Evolutionary conservation across 2,329 filamentous ascomycete species (phyloP).

Genomic region (Sarocladiaceae sp.): DNA sequence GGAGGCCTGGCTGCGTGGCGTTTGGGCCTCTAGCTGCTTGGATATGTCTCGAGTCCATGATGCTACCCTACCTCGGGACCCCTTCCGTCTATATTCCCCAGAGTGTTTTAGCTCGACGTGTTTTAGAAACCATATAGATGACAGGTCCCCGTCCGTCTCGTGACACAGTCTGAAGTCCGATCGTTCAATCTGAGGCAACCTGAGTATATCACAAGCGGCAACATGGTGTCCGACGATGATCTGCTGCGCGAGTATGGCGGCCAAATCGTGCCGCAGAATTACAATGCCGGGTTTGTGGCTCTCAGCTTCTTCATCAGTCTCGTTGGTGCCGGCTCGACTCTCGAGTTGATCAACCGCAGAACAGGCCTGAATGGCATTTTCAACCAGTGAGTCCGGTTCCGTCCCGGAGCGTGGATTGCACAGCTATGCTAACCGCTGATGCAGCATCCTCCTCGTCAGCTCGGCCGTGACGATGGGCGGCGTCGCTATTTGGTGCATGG

Average conservation of each 20-base stretch:
- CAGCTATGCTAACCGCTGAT: not conserved
- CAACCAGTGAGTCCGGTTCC: constrained; percentile 52
- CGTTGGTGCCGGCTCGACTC: constrained; percentile 69
- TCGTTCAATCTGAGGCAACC: not conserved
- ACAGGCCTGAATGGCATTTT: constrained; percentile 61
- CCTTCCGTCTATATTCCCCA: too few relatives aligned
- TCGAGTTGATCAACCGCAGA: constrained; percentile 74
- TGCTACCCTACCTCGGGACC: too few relatives aligned
- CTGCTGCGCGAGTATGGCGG: constrained; percentile 36
- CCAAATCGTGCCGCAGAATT: constrained; percentile 40
- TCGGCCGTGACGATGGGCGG: constrained; percentile 68
- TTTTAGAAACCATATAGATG: too few relatives aligned
- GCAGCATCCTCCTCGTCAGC: constrained; percentile 54
- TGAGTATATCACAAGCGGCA: not conserved
- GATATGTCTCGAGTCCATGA: too few relatives aligned
- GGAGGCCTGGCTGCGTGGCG: too few relatives aligned
- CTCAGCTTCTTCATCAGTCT: constrained; percentile 72
- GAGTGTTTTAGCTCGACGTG: too few relatives aligned
- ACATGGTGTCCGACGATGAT: constrained; percentile 13
- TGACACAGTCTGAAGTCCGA: too few relatives aligned
- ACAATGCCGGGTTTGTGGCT: constrained; percentile 57
- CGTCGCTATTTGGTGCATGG: constrained; percentile 68
- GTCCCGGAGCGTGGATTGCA: not conserved
- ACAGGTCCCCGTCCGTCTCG: not conserved
- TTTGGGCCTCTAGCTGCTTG: too few relatives aligned